Conservation (phyloP, 768 basidiomycete species). For the Megacollybia marginata region DNA sequence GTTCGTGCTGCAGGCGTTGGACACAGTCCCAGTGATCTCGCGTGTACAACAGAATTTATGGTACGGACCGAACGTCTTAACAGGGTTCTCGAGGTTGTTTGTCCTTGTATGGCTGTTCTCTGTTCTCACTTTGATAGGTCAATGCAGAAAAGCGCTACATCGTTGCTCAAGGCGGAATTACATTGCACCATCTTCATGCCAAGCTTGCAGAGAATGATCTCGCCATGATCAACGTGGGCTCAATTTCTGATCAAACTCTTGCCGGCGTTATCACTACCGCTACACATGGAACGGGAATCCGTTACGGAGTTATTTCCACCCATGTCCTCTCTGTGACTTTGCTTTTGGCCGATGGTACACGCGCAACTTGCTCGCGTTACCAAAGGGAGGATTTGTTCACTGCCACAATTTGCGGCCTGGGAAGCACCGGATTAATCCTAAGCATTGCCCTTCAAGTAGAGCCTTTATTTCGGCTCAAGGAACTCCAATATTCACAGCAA, state of each 20-base stretch:
- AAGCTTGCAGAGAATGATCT: constrained; percentile 59
- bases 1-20: constrained; percentile 85
- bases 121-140: constrained; percentile 39
- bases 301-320: constrained; percentile 75
- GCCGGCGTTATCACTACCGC: constrained; percentile 91
- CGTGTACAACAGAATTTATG: constrained; percentile 85
- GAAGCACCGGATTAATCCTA: constrained; percentile 84
- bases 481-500: constrained; percentile 50
- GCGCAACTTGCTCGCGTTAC: constrained; percentile 57
- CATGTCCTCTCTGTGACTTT: constrained; percentile 71
- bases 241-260: constrained; percentile 94
- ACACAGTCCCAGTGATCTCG: constrained; percentile 90
- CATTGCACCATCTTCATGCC: constrained; percentile 64
- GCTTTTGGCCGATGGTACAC: constrained; percentile 68
- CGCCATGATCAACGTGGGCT: constrained; percentile 89
- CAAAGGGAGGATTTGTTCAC: constrained; percentile 72
- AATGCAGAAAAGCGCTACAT: constrained; percentile 61
- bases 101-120: constrained; percentile 11
- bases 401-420: constrained; percentile 87
- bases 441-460: constrained; percentile 74
- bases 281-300: constrained; percentile 86
- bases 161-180: constrained; percentile 72
- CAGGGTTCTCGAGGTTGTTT: constrained; percentile 68
- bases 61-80: constrained; percentile 70
- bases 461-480: constrained; percentile 72